phyloP scores from a whole-genome alignment of 495 filamentous ascomycete species.

The Staphylotrichum longicolle region DNA sequence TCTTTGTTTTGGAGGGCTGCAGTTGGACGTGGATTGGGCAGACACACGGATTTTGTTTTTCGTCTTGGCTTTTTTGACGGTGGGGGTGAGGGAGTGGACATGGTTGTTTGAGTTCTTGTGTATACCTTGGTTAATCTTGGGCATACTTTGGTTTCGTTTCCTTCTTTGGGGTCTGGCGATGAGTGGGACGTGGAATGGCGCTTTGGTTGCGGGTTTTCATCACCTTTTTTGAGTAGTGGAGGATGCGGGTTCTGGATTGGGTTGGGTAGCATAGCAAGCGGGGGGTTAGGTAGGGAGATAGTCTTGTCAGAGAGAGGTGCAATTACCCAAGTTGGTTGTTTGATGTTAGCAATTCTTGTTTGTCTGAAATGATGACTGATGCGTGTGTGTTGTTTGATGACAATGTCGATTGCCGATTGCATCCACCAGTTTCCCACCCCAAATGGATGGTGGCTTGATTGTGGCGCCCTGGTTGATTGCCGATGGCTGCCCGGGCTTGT shows the following conservation, averaged over 20 bases:
- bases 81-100: neutral
- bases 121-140: neutral
- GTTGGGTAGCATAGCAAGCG: conserved; percentile 5
- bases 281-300: neutral
- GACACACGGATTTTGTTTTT: too few relatives aligned
- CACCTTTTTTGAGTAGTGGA: neutral
- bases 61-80: too few relatives aligned
- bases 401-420: too few relatives aligned
- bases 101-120: neutral
- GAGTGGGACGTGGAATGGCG: neutral
- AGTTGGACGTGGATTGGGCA: too few relatives aligned
- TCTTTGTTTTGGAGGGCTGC: too few relatives aligned
- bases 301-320: neutral
- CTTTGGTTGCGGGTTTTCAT: too few relatives aligned
- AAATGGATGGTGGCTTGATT: too few relatives aligned
- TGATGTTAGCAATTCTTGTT: neutral
- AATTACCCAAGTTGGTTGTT: neutral
- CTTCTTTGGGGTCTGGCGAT: neutral
- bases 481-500: too few relatives aligned
- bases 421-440: too few relatives aligned
- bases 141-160: neutral
- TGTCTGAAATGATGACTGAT: too few relatives aligned
- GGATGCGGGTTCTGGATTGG: neutral
- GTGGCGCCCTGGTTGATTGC: too few relatives aligned
- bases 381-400: too few relatives aligned